These are phyloP conservation scores for Sclerotinia sclerotiorum DNA, from an alignment of 2,329 filamentous ascomycete species.

Conservation along the genomic window DNA sequence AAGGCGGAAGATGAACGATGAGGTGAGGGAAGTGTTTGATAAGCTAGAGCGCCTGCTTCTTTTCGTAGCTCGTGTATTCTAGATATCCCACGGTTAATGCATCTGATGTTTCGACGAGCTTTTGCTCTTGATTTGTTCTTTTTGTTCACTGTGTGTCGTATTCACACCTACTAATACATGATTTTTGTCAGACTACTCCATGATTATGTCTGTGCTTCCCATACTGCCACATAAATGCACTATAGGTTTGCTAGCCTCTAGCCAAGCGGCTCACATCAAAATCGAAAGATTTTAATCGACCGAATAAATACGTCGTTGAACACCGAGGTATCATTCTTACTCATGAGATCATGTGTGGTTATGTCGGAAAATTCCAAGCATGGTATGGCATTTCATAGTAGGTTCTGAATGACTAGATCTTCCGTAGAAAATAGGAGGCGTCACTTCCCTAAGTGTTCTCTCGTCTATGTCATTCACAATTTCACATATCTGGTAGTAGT, in stretches of 20 bases:
- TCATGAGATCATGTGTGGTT: neutral
- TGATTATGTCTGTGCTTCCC: neutral
- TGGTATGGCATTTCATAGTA: neutral
- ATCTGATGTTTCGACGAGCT: neutral
- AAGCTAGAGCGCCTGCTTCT: constrained; percentile 30
- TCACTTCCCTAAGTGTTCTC: neutral
- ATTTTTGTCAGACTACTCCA: neutral
- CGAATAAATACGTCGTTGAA: neutral
- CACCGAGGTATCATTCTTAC: neutral
- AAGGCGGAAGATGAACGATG: constrained; percentile 42
- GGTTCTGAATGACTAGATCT: neutral
- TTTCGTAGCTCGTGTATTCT: constrained; percentile 37
- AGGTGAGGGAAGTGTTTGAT: constrained; percentile 13
- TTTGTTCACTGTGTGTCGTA: neutral
- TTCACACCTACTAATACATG: neutral
- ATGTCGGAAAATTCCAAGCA: neutral
- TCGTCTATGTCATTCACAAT: neutral
- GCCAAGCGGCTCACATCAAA: neutral
- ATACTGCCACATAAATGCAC: neutral
- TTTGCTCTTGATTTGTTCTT: neutral
- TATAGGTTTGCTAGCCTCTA: neutral
- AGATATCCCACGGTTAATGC: constrained; percentile 25
- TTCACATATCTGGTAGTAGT: neutral
- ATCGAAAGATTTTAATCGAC: neutral
- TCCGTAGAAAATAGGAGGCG: too few relatives aligned